Conservation (phyloP, 805 yeast species). For the Barnettozyma californica region DNA sequence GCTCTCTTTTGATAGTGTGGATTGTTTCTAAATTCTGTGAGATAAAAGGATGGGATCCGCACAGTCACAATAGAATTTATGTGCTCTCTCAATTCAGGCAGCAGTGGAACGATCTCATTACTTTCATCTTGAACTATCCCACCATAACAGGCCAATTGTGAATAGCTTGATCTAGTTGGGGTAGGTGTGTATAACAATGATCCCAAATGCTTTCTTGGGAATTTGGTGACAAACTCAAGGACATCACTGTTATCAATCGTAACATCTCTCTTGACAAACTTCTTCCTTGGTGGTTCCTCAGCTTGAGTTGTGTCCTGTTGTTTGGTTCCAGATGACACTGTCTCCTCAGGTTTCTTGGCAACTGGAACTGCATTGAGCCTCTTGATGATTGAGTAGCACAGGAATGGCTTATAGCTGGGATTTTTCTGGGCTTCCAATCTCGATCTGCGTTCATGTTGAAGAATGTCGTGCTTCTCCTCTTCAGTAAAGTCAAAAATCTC, state of each 20-base stretch:
- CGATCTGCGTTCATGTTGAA: constrained; percentile 26
- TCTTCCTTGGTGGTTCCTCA: constrained; percentile 1
- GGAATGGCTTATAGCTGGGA: constrained; percentile 24
- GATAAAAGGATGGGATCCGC: constrained; percentile 23
- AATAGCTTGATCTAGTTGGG: constrained; percentile 41
- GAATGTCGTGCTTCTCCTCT: constrained; percentile 27
- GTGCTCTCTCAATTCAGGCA: constrained; percentile 32
- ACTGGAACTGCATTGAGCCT: constrained; percentile 23
- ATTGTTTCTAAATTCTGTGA: constrained; percentile 23
- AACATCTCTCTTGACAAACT: constrained; percentile 22
- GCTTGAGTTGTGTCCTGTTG: background rate
- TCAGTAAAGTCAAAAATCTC: constrained; percentile 23
- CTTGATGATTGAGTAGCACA: constrained; percentile 27
- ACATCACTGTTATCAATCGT: constrained; percentile 37
- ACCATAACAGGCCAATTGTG: constrained; percentile 13
- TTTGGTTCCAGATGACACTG: background rate
- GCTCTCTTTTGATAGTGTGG: constrained; percentile 26
- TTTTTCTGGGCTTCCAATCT: constrained; percentile 23
- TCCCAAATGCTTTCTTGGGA: constrained; percentile 46
- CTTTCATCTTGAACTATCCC: constrained; percentile 5
- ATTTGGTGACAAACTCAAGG: constrained; percentile 33
- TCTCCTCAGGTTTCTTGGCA: constrained; percentile 6
- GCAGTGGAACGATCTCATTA: constrained; percentile 20
- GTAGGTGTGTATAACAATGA: constrained; percentile 52
- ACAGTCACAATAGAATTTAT: constrained; percentile 35